Evolutionary conservation across 257 asterid genomes (phyloP), one percentile per base, ranked within the genome.

Genomic region (Ballota nigra): DNA sequence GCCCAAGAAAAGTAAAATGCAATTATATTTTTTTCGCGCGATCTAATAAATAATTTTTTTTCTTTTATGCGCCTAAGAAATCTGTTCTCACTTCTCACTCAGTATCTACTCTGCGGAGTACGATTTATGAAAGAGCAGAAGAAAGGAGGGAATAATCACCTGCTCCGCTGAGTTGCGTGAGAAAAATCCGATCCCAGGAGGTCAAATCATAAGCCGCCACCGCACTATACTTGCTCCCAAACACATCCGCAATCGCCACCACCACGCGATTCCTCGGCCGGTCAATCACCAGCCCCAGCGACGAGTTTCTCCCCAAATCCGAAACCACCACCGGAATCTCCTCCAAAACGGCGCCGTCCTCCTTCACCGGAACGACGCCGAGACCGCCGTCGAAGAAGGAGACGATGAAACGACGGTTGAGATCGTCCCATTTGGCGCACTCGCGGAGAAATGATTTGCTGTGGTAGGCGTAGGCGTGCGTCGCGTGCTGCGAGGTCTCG

Each of bases 401-500:
- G 62, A 94, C 96, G 52, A 94, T 33, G 88, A 94, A 94, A 0
- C 97, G 95, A 26, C 72, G 47, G 89, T 85, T 82, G 55, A 59
- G 63, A 26, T 81, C 85, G 81, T 94, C 98, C 97, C 96, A 94
- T 78, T 89, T 94, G 69, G 87, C 52, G 79, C 90, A 81, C 86
- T 94, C 98, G n/a, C 98, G 86, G 61, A 94, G 66, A 92, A 93
- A 91, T 1, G 96, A 95, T 4, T 61, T 36, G 87, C 95, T 82
- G 88, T 74, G 80, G 87, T 78, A 89, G 79, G 82, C 72, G 80
- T 73, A 86, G 18, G 75, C 83, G 83, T 87, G 92, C 19, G 86
- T 79, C n/a, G 82, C 33, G 6, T 88, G 92, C 49, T 63, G 76
- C 13, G 87, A 73, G 0, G 92, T 85, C 36, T 88, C 98, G 29